phyloP scores from a whole-genome alignment of 345 rosid species.

The Eucalyptus cladocalyx region DNA sequence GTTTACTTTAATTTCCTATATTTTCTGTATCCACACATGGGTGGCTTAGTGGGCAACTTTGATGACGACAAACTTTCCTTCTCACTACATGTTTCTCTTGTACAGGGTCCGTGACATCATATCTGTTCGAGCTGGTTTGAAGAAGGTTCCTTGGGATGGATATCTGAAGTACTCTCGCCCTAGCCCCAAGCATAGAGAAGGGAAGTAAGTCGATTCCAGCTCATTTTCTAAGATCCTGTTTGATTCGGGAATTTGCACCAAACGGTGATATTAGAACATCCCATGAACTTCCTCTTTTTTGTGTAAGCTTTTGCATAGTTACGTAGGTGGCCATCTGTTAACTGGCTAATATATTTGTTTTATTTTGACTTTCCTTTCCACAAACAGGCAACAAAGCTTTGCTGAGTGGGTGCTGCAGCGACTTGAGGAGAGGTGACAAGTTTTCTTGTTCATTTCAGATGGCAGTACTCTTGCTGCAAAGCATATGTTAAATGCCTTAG shows the following conservation, averaged over 20 bases:
- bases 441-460: neutral
- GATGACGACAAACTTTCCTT: neutral
- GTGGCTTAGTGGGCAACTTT: neutral
- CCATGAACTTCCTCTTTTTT: neutral
- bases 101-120: conserved; percentile 86
- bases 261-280: neutral
- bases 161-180: conserved; percentile 93
- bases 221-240: neutral
- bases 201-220: conserved; percentile 50
- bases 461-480: neutral
- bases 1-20: neutral
- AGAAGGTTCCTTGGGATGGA: conserved; percentile 99
- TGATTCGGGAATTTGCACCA: neutral
- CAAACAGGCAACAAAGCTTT: conserved; percentile 83
- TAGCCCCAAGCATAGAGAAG: conserved; percentile 88
- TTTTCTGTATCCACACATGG: neutral
- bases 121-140: conserved; percentile 86
- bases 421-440: conserved; percentile 57
- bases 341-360: neutral
- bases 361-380: neutral
- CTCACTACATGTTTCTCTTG: neutral
- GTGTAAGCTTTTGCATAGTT: neutral
- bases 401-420: conserved; percentile 74
- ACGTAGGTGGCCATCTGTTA: neutral
- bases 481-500: neutral